These are phyloP conservation scores for Dactylonectria estremocensis DNA, from an alignment of 2,329 filamentous ascomycete species.

Conservation along the genomic window DNA sequence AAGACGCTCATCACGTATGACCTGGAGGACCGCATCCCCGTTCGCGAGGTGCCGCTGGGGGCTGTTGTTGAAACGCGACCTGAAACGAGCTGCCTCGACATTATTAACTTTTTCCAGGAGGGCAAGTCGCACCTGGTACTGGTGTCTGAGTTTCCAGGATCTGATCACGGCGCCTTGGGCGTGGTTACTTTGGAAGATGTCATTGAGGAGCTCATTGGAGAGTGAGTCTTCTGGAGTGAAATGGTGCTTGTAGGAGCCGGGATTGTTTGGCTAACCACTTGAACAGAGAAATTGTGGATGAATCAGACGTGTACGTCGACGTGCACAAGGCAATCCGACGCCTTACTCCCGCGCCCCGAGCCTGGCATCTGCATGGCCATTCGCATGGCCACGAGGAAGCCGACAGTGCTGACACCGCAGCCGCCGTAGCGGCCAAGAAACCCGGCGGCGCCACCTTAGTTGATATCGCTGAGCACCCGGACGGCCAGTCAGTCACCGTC, in stretches of 20 bases:
- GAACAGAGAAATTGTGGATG: slow-evolving; percentile 93
- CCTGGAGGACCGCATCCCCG: slow-evolving; percentile 89
- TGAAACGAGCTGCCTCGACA: slow-evolving; percentile 96
- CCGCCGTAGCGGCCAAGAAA: slow-evolving; percentile 51
- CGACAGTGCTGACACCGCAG: slow-evolving; percentile 49
- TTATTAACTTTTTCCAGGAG: slow-evolving; percentile 99
- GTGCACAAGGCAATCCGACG: slow-evolving; percentile 98
- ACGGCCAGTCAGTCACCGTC: slow-evolving; percentile 47
- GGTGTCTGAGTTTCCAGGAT: slow-evolving; percentile 91
- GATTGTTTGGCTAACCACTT: slow-evolving; percentile 20
- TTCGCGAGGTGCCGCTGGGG: slow-evolving; percentile 91
- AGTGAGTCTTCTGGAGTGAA: no score
- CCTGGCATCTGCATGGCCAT: slow-evolving; percentile 66
- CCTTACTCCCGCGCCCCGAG: slow-evolving; percentile 86
- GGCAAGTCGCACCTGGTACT: slow-evolving; percentile 99
- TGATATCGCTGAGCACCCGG: slow-evolving; percentile 61
- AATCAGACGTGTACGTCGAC: slow-evolving; percentile 98
- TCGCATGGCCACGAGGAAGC: no score
- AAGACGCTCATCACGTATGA: slow-evolving; percentile 99
- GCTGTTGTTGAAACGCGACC: slow-evolving; percentile 95
- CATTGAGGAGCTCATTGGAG: slow-evolving; percentile 98
- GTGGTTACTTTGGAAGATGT: slow-evolving; percentile 98
- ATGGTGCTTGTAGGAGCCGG: slow-evolving; percentile 54
- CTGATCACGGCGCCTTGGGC: slow-evolving; percentile 89
- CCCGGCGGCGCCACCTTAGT: slow-evolving; percentile 51